A percentile compares a stretch with the other conserved stretches of the same genome.
These are phyloP conservation scores for Magnolia officinalis DNA, from an alignment of 164 flowering plant genomes.

Conservation along the genomic window DNA sequence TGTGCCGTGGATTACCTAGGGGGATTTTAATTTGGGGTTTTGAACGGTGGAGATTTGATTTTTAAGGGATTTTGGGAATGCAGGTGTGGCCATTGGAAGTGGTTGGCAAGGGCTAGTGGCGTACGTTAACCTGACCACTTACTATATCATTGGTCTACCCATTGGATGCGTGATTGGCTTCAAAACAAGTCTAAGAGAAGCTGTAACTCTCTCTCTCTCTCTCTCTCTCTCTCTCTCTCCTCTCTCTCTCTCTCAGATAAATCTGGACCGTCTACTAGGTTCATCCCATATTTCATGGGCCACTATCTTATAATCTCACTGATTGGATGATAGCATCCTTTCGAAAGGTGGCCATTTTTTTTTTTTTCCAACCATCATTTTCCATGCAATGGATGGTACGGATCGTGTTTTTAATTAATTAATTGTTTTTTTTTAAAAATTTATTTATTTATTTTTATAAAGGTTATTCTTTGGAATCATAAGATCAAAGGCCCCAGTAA, in stretches of 20 bases:
- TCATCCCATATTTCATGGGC: background rate
- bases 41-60: too few species aligned
- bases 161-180: conserved; percentile 74
- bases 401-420: too few species aligned
- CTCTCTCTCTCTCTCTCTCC: background rate
- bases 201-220: conserved; percentile 25
- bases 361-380: too few species aligned
- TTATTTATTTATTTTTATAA: too few species aligned
- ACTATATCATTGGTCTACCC: conserved; percentile 78
- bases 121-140: conserved; percentile 59
- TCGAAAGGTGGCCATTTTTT: background rate
- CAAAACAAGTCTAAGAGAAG: conserved; percentile 59
- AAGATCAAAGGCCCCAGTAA: too few species aligned
- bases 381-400: too few species aligned
- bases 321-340: background rate
- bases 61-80: conserved; percentile 3
- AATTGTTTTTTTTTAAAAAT: too few species aligned
- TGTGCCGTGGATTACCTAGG: too few species aligned
- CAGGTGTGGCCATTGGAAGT: conserved; percentile 77
- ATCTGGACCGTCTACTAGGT: background rate
- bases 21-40: too few species aligned
- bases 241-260: background rate
- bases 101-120: conserved; percentile 87
- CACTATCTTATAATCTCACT: background rate
- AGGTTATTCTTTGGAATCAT: too few species aligned